Conservation (phyloP, 805 yeast genomes). For the Starmerella stellata region DNA sequence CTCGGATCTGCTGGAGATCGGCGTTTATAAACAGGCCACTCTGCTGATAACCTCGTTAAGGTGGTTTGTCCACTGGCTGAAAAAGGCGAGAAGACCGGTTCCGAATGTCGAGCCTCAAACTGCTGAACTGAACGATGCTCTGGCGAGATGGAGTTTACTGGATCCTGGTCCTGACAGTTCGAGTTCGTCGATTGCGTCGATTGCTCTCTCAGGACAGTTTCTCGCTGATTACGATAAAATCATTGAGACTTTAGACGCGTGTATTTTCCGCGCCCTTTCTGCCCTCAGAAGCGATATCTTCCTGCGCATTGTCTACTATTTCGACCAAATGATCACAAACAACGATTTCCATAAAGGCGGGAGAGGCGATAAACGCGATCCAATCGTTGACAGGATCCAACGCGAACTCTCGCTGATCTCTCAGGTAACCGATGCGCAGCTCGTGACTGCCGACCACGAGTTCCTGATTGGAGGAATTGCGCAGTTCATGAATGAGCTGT, state of each 20-base stretch:
- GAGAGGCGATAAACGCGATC: conserved; percentile 45
- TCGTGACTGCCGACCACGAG: conserved; percentile 20
- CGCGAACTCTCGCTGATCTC: conserved; percentile 32
- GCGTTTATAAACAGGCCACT: conserved; percentile 34
- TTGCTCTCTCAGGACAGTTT: conserved; percentile 12
- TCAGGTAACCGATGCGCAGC: conserved; percentile 25
- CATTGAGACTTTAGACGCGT: conserved; percentile 16
- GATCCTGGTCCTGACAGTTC: neutral
- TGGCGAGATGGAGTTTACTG: neutral
- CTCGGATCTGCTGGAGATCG: conserved; percentile 38
- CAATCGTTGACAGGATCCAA: conserved; percentile 34
- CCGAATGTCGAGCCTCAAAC: neutral
- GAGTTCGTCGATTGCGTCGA: conserved; percentile 1
- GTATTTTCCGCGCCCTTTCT: conserved; percentile 21
- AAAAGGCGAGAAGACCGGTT: conserved; percentile 24
- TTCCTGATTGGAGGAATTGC: conserved; percentile 34
- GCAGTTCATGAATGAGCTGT: conserved; percentile 32
- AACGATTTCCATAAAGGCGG: conserved; percentile 35
- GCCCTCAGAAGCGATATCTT: conserved; percentile 42
- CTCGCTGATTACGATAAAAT: conserved; percentile 20
- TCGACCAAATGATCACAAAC: conserved; percentile 32
- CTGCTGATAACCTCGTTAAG: conserved; percentile 36
- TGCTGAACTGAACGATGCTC: neutral
- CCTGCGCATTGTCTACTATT: conserved; percentile 34
- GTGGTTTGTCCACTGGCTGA: conserved; percentile 47